phyloP scores from a whole-genome alignment of 1,284 basidiomycete genomes.

The Moesziomyces antarcticus region DNA sequence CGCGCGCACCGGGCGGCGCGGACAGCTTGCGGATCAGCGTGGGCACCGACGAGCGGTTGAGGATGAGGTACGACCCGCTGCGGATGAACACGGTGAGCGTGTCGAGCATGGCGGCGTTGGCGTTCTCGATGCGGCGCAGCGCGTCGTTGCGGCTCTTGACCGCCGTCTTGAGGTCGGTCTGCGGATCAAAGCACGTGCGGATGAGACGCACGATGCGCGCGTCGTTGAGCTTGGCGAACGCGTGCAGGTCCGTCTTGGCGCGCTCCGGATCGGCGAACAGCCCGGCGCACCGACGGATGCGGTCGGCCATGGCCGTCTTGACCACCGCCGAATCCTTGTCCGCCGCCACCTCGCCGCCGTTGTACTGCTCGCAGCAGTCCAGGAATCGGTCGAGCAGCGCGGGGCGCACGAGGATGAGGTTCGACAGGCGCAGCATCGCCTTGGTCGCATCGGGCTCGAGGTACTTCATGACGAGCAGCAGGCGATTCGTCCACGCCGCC shows the following conservation, averaged over 20 bases:
- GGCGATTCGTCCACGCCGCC: constrained; percentile 82
- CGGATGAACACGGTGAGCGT: constrained; percentile 83
- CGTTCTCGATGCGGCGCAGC: constrained; percentile 45
- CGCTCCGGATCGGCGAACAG: constrained; percentile 74
- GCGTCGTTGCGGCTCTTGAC: constrained; percentile 73
- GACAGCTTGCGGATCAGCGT: constrained; percentile 71
- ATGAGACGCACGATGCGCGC: constrained; percentile 84
- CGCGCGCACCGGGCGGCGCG: constrained; percentile 1
- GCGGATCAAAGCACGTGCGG: constrained; percentile 81
- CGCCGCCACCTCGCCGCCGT: constrained; percentile 79
- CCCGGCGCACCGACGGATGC: constrained; percentile 28
- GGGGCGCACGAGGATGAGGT: constrained; percentile 50
- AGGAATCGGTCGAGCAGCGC: constrained; percentile 46
- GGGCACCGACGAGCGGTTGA: constrained; percentile 87
- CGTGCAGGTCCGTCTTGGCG: constrained; percentile 79
- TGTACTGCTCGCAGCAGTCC: constrained; percentile 58
- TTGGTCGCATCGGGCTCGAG: constrained; percentile 73
- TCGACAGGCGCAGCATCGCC: constrained; percentile 75
- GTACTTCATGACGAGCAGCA: constrained; percentile 79
- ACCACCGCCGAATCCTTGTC: constrained; percentile 73
- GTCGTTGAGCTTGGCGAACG: constrained; percentile 89
- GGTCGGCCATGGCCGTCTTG: constrained; percentile 47
- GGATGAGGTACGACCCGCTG: constrained; percentile 77
- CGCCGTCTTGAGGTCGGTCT: constrained; percentile 82
- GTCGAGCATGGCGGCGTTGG: constrained; percentile 36